Conservation (phyloP, 345 rosid species). For the Brassica napus region Da-Ae NC_063451.1:22495001-22495500, state of each 20-base stretch:
- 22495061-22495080: too few relatives aligned
- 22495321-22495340: neutral
- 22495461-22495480: neutral
- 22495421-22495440: neutral
- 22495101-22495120: too few relatives aligned
- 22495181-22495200: too few relatives aligned
- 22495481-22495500: neutral
- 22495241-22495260: neutral
- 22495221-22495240: too few relatives aligned
- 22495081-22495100: too few relatives aligned
- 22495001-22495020: too few relatives aligned
- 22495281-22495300: neutral
- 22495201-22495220: too few relatives aligned
- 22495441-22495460: neutral
- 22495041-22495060: too few relatives aligned
- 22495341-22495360: neutral
- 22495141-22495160: too few relatives aligned
- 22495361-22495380: slow-evolving; percentile 14
- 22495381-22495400: neutral
- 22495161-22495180: too few relatives aligned
- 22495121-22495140: too few relatives aligned
- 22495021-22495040: too few relatives aligned
- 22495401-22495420: neutral
- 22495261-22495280: neutral
- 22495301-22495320: neutral